Percentiles rank a stretch among this genome's conserved stretches.
Conservation (phyloP, 108 stramenopile species). For the Skeletonema menzelii region DNA sequence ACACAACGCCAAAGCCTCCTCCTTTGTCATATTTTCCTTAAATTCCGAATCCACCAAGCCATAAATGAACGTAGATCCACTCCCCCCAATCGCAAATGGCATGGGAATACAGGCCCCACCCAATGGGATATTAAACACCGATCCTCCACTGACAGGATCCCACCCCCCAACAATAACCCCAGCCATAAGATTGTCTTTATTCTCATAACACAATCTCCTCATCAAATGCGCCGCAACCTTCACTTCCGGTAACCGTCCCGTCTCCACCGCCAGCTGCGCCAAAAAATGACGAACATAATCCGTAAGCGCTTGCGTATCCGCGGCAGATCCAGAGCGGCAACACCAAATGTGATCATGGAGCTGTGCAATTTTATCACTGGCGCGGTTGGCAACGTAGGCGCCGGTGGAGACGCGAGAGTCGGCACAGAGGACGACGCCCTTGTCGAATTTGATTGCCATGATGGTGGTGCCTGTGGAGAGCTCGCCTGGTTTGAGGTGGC, state of each 20-base stretch:
- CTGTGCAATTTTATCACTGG: conserved; percentile 94
- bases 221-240: conserved; percentile 70
- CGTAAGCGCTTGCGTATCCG: conserved; percentile 79
- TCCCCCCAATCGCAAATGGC: conserved; percentile 75
- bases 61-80: conserved; percentile 69
- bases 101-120: conserved; percentile 88
- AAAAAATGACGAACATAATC: conserved; percentile 44
- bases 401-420: conserved; percentile 55
- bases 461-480: conserved; percentile 80
- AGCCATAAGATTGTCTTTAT: conserved; percentile 56
- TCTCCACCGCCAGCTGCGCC: conserved; percentile 31
- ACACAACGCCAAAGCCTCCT: conserved; percentile 66
- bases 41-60: conserved; percentile 63
- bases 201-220: conserved; percentile 33
- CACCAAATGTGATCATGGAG: conserved; percentile 67
- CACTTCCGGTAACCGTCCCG: conserved; percentile 79
- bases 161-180: conserved; percentile 81
- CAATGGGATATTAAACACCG: conserved; percentile 60
- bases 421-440: conserved; percentile 42
- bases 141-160: conserved; percentile 51
- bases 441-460: conserved; percentile 62
- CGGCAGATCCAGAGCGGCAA: conserved; percentile 83
- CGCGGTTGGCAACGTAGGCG: conserved; percentile 79
- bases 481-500: conserved; percentile 53
- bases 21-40: conserved; percentile 20